Evolutionary conservation across 208 protist species (phyloP), one percentile per base, ranked within the genome.

Genomic region (Trypanosoma cruzi): DNA sequence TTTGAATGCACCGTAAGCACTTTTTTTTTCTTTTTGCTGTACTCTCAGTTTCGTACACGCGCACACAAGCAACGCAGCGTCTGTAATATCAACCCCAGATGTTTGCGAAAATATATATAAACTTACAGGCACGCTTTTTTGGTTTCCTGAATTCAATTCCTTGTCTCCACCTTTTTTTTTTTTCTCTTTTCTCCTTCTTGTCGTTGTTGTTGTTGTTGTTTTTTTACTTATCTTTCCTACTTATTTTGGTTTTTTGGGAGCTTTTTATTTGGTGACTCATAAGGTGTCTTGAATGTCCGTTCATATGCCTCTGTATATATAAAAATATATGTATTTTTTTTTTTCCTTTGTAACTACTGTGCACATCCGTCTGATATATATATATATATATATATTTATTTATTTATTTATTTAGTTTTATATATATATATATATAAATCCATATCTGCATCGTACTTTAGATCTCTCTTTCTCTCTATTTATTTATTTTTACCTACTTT

Each of bases 361-460:
- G 37, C n/a, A n/a, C n/a, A n/a, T n/a, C n/a, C n/a, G n/a, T n/a
- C n/a, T n/a, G n/a, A n/a, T n/a, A n/a, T n/a, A n/a, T n/a, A n/a
- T n/a, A n/a, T n/a, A n/a, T n/a, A n/a, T n/a, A n/a, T n/a, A n/a
- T n/a, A n/a, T n/a, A n/a, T n/a, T n/a, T n/a, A n/a, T n/a, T n/a
- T n/a, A n/a, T n/a, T n/a, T n/a, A n/a, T n/a, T n/a, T n/a, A n/a
- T n/a, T n/a, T n/a, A n/a, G n/a, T n/a, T n/a, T n/a, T n/a, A n/a
- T 31, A 56, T 56, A 48, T 56, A 54, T n/a, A 55, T 59, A 68
- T 32, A 54, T 26, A 57, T 42, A 22, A 60, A 44, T 67, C 34
- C 37, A 42, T 49, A 65, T 26, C 18, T 36, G n/a, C 6, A 5
- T 7, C 48, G 48, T 26, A 26, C 48, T 53, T 26, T 48, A 8